Evolutionary conservation across 306 rosid species (phyloP), one percentile per base, ranked within the genome.

Genomic region (Prunus mongolica): DNA sequence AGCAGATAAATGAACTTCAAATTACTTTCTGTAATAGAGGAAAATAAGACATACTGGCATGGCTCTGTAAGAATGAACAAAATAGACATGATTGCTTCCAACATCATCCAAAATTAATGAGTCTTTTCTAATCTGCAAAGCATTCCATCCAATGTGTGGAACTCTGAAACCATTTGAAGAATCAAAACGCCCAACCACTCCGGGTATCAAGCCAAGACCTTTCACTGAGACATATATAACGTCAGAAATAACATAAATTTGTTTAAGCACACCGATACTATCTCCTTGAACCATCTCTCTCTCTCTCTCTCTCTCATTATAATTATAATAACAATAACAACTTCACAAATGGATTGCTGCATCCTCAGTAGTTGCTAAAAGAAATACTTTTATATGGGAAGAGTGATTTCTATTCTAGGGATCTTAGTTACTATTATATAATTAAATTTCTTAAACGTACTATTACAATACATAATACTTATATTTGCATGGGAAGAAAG

Each of bases 131-230:
- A 88, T 80, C 80, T 91, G 83, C 85, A 95, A 73, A 80, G 99
- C 93, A 83, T 95, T 95, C 99, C 99, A 95, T 72, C 99, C 99
- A 24, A 95, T 95, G 71, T 95, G 99, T 9, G 97, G 99, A 57
- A 95, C 99, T 81, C 93, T 87, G 80, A 89, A 83, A 76, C 91
- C 97, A 77, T 87, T 89, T 69, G 99, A 92, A 55, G 96, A 90
- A 85, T 95, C 97, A 86, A 95, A 95, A 80, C 89, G 87, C 75
- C 93, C 92, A 87, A 95, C 92, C 73, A 88, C 89, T 73, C 99
- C 99, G 12, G 97, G 97, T 79, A 95, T 90, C 80, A 95, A 75
- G 82, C 96, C 99, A 77, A 95, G 99, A 77, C 99, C 99, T 52
- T 86, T 89, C 47, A 95, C 99, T 91, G 96, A 67, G 82, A 82